Conservation (phyloP, 1,284 basidiomycete species). For the Malassezia pachydermatis region DNA sequence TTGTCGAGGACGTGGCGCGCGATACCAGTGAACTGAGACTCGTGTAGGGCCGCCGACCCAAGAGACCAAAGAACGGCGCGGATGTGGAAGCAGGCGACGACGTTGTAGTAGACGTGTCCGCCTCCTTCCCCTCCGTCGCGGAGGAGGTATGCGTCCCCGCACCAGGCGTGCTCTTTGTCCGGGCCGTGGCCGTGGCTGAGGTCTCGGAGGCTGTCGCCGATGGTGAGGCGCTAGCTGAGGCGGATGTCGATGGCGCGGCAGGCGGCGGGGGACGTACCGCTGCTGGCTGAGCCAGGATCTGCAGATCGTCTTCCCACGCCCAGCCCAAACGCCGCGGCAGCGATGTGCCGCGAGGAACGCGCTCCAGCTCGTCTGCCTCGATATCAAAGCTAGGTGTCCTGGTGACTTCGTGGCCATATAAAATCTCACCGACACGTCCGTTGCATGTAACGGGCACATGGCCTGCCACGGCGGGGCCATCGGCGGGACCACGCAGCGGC, state of each 20-base stretch:
- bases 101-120: neutral
- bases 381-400: neutral
- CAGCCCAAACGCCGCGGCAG: neutral
- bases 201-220: neutral
- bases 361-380: conserved; percentile 8
- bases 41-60: too few relatives aligned
- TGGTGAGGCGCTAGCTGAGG: neutral
- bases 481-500: conserved; percentile 10
- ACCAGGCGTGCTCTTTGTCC: neutral
- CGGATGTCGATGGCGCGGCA: neutral
- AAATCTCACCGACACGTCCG: conserved; percentile 16
- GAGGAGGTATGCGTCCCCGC: neutral
- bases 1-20: neutral
- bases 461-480: neutral
- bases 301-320: conserved; percentile 13
- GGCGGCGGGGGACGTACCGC: neutral
- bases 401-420: conserved; percentile 12
- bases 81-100: neutral
- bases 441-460: conserved; percentile 19
- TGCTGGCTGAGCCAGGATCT: neutral
- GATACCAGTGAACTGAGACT: too few relatives aligned
- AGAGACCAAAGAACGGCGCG: too few relatives aligned
- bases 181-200: neutral
- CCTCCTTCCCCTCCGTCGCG: neutral
- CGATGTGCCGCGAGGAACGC: neutral